phyloP scores from a whole-genome alignment of 352 stramenopile genomes.

The Globisporangium recalcitrans region DNA sequence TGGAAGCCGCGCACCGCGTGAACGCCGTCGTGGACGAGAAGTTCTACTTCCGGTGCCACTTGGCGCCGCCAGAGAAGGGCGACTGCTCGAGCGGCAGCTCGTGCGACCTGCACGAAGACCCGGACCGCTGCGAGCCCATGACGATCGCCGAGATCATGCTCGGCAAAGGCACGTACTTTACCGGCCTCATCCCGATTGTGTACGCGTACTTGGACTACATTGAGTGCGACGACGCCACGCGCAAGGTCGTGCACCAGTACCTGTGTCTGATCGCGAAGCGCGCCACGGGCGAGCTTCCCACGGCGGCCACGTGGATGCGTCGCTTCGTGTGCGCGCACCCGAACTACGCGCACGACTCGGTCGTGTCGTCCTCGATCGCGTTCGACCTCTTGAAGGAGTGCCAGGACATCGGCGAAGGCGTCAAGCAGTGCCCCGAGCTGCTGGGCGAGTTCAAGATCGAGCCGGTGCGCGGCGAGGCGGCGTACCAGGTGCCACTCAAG shows the following conservation, averaged over 20 bases:
- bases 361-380: conserved; percentile 72
- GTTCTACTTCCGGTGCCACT: conserved; percentile 97
- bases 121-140: conserved; percentile 91
- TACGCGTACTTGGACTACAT: conserved; percentile 98
- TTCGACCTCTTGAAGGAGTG: conserved; percentile 95
- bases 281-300: conserved; percentile 94
- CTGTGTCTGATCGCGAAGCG: conserved; percentile 92
- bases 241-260: conserved; percentile 64
- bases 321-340: conserved; percentile 93
- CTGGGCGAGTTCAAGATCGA: conserved; percentile 92
- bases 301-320: conserved; percentile 95
- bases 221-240: conserved; percentile 92
- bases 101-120: conserved; percentile 58
- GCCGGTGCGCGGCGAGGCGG: conserved; percentile 84
- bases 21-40: conserved; percentile 94
- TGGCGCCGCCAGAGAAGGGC: conserved; percentile 82
- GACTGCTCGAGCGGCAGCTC: conserved; percentile 36
- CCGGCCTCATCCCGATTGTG: conserved; percentile 94
- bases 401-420: conserved; percentile 94
- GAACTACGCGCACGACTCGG: conserved; percentile 95
- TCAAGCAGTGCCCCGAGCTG: conserved; percentile 89
- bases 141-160: conserved; percentile 97
- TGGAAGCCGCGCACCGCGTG: conserved; percentile 95
- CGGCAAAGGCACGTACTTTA: conserved; percentile 95
- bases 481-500: conserved; percentile 92